phyloP scores from a whole-genome alignment of 139 green algal species.

The Chlorella sp. region DNA sequence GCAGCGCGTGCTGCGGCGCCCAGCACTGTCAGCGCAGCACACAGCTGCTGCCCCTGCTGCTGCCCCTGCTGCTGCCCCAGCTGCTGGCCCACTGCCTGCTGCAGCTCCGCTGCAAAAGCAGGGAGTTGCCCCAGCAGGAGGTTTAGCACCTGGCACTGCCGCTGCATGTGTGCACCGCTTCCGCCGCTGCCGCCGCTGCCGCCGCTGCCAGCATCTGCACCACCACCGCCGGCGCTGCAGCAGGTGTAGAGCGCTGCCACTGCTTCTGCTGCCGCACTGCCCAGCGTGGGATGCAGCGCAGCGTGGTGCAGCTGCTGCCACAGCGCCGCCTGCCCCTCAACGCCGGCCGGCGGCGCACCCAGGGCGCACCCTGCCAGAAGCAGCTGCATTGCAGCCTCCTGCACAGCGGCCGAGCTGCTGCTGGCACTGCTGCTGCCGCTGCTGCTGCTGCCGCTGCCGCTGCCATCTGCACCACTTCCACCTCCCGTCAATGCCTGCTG shows the following conservation, averaged over 20 bases:
- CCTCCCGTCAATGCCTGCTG: background rate
- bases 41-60: constrained; percentile 55
- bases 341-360: background rate
- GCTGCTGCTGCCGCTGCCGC: background rate
- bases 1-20: background rate
- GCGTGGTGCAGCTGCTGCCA: constrained; percentile 29
- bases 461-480: background rate
- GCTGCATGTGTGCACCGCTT: constrained; percentile 11
- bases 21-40: constrained; percentile 8
- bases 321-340: background rate
- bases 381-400: constrained; percentile 35
- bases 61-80: constrained; percentile 30
- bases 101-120: constrained; percentile 46
- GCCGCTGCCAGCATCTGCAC: background rate
- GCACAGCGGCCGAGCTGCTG: background rate
- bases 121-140: constrained; percentile 47
- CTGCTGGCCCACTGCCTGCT: background rate
- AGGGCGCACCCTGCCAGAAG: constrained; percentile 45
- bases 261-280: constrained; percentile 36
- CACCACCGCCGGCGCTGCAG: constrained; percentile 6
- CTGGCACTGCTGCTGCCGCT: too few relatives aligned
- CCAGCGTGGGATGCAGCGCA: background rate
- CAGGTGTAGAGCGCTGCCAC: constrained; percentile 41
- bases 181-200: constrained; percentile 25
- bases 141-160: background rate